Evolutionary conservation across 2,329 filamentous ascomycete species (phyloP).

Genomic region (Exophiala alcalophila): DNA sequence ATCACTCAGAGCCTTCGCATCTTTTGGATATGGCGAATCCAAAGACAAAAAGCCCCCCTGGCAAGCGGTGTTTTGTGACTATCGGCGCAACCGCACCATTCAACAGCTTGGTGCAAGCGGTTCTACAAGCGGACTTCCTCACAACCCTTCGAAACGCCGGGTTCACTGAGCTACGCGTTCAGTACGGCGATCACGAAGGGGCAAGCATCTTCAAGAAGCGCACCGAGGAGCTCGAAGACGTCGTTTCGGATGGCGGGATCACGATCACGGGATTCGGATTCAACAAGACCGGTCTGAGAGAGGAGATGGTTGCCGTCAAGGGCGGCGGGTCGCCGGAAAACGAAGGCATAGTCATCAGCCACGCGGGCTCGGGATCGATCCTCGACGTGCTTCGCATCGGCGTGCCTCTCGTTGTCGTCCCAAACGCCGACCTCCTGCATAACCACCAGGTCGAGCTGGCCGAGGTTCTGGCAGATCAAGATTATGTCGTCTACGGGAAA

Average conservation of each 20-base stretch:
- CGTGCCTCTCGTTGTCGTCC: slow-evolving; percentile 80
- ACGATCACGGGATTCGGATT: slow-evolving; percentile 64
- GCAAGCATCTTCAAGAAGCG: slow-evolving; percentile 50
- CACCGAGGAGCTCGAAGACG: slow-evolving; percentile 26
- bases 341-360: slow-evolving; percentile 74
- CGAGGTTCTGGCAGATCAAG: slow-evolving; percentile 66
- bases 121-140: slow-evolving; percentile 63
- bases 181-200: slow-evolving; percentile 69
- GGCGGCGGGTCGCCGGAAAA: slow-evolving; percentile 41
- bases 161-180: slow-evolving; percentile 72
- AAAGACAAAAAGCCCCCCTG: slow-evolving; percentile 11
- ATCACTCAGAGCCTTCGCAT: too few species aligned
- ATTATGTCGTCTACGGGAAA: slow-evolving; percentile 71
- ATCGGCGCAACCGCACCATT: slow-evolving; percentile 91
- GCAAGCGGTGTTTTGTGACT: slow-evolving; percentile 72
- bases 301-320: slow-evolving; percentile 56
- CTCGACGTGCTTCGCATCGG: slow-evolving; percentile 73
- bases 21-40: slow-evolving; percentile 15
- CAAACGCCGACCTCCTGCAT: slow-evolving; percentile 76
- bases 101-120: slow-evolving; percentile 63
- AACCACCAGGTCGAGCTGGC: slow-evolving; percentile 92
- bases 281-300: slow-evolving; percentile 56
- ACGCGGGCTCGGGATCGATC: slow-evolving; percentile 89
- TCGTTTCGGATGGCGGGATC: slow-evolving; percentile 41
- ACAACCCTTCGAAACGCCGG: slow-evolving; percentile 54